Evolutionary conservation across 495 filamentous ascomycete species (phyloP).

Genomic region (Neurospora cerealis): DNA sequence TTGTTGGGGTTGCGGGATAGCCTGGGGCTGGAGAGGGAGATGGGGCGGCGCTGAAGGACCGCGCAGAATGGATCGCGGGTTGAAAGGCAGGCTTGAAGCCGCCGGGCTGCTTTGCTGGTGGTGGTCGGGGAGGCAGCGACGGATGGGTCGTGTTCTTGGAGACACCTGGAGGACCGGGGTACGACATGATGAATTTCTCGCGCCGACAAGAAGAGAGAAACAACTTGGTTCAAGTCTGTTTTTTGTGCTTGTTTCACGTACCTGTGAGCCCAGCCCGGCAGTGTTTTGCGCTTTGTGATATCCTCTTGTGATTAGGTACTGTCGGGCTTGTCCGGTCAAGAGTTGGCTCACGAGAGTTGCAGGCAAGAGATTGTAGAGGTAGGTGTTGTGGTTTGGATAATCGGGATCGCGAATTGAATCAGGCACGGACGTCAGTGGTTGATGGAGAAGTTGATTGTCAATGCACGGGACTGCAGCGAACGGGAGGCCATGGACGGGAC

Average conservation of each 20-base stretch:
- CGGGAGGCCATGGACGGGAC: background rate
- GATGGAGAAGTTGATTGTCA: background rate
- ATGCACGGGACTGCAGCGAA: background rate
- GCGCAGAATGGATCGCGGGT: constrained; percentile 9
- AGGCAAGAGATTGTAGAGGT: background rate
- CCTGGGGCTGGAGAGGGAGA: constrained; percentile 8
- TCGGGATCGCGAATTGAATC: background rate
- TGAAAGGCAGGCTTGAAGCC: constrained; percentile 53
- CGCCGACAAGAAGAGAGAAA: constrained; percentile 21
- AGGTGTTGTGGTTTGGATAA: background rate
- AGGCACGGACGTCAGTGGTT: background rate
- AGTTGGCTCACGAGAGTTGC: constrained; percentile 17
- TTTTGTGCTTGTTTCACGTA: constrained; percentile 32
- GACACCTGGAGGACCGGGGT: constrained; percentile 85
- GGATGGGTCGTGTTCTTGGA: constrained; percentile 43
- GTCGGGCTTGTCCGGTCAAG: background rate
- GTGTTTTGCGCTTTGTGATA: background rate
- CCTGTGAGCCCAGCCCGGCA: constrained; percentile 31
- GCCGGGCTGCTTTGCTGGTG: constrained; percentile 50
- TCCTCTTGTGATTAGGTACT: background rate
- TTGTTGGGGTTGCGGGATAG: constrained; percentile 16
- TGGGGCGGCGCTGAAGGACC: constrained; percentile 12
- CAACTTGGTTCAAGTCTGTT: constrained; percentile 11
- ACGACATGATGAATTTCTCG: constrained; percentile 86
- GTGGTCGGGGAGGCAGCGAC: constrained; percentile 77